Conservation (phyloP, 306 rosid genomes). For the Carpinus fangiana region DNA sequence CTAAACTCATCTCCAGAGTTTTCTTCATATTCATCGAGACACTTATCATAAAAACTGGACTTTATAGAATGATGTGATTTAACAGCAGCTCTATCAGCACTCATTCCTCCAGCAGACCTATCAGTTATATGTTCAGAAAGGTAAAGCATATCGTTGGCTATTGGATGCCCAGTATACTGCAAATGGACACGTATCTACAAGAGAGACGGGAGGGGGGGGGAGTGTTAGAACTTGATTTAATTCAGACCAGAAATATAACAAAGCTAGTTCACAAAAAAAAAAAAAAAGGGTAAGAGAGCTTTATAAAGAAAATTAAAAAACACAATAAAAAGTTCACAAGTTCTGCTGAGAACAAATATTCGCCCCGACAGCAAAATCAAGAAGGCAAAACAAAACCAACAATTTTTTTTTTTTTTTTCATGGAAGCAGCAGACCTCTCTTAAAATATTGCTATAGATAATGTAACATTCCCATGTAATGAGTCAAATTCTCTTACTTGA, state of each 20-base stretch:
- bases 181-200: slow-evolving; percentile 85
- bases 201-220: slow-evolving; percentile 1
- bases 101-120: slow-evolving; percentile 43
- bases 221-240: not conserved
- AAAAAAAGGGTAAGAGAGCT: not conserved
- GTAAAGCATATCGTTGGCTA: slow-evolving; percentile 82
- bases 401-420: not conserved
- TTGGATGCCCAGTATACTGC: slow-evolving; percentile 75
- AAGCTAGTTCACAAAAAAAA: slow-evolving; percentile 2
- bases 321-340: not conserved
- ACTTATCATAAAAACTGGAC: slow-evolving; percentile 36
- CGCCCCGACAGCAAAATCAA: not conserved
- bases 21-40: slow-evolving; percentile 38
- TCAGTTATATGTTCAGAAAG: slow-evolving; percentile 47
- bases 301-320: not conserved
- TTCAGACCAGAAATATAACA: not conserved
- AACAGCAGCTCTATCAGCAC: slow-evolving; percentile 62
- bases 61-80: slow-evolving; percentile 35
- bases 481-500: slow-evolving; percentile 50
- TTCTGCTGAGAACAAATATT: not conserved
- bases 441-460: not conserved
- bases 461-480: not conserved
- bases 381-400: not conserved
- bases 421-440: not conserved
- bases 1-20: slow-evolving; percentile 47